These are phyloP conservation scores for Metschnikowia shivogae DNA, from an alignment of 805 yeast species.

Conservation along the genomic window DNA sequence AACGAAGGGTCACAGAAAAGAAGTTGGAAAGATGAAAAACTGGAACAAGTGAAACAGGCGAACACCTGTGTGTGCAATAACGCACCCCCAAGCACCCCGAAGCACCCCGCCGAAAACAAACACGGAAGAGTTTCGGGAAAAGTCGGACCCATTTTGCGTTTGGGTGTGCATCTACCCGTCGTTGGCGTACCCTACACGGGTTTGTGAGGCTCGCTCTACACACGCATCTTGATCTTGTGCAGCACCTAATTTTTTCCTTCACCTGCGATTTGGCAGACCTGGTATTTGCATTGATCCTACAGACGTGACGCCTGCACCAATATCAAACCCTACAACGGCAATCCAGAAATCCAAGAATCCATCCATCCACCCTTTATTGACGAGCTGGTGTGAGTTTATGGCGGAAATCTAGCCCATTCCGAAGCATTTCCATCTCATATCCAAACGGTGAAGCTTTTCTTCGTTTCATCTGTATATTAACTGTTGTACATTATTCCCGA, in stretches of 20 bases:
- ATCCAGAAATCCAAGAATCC: background rate
- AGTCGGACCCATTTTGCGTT: too few relatives aligned
- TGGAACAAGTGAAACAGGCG: too few relatives aligned
- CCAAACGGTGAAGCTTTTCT: background rate
- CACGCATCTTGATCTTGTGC: slow-evolving; percentile 4
- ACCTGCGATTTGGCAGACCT: slow-evolving; percentile 2
- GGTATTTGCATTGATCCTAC: slow-evolving; percentile 1
- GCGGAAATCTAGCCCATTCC: background rate
- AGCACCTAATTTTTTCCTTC: slow-evolving; percentile 4
- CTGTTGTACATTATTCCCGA: slow-evolving; percentile 12
- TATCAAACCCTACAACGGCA: too few relatives aligned
- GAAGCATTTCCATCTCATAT: background rate
- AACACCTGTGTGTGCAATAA: too few relatives aligned
- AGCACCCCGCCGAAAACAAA: too few relatives aligned
- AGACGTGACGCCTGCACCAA: background rate
- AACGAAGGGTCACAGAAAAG: too few relatives aligned
- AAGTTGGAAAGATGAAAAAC: too few relatives aligned
- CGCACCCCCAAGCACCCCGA: too few relatives aligned
- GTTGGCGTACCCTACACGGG: background rate
- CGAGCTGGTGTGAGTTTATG: background rate
- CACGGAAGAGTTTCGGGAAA: too few relatives aligned
- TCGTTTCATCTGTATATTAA: slow-evolving; percentile 13
- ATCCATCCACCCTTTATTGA: background rate
- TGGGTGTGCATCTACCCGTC: background rate
- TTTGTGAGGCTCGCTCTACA: slow-evolving; percentile 1